Base-by-base conservation (phyloP, 441 rosid genomes). In the Syzygium syzygioides region DNA sequence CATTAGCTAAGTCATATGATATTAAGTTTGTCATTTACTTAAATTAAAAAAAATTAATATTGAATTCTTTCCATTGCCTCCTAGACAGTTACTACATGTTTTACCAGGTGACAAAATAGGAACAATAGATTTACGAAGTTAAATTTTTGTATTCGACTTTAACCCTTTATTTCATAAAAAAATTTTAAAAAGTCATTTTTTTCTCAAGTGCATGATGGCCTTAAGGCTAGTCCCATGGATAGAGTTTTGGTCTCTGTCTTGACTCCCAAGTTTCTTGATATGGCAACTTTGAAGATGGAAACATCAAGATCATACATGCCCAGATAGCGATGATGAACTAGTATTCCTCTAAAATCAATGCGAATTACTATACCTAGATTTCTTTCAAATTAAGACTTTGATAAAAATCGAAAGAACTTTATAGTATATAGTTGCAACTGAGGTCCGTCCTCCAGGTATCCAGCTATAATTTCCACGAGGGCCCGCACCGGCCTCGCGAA, bases 271-370 rank as follows among this genome's bases (percentile, higher is more conserved):
- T 76, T 23, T 76, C n/a, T 41, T 37, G 83, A 1, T 14, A 41
- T 12, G 83, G 83, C 83, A 76, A 76, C 83, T 76, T 76, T 14
- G 50, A 76, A 23, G 83, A 76, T 23, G 83, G 83, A 76, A 76
- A 76, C 83, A 41, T 41, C 52, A 45, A 37, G 83, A 41, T 41
- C n/a, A 6, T 2, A 23, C 83, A 45, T 41, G 41, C 52, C 83
- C 52, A 41, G 83, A 76, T 37, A 76, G 18, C 83, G n/a, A 6
- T 12, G 52, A 23, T 12, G 83, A 76, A 52, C 52, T 76, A 76
- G 83, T 76, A 3, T 41, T 37, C 83, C 6, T 12, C 12, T 13
- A 23, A 76, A 25, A 41, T 76, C 52, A 76, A 76, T 37, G 52
- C 17, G 52, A 41, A 25, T 76, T 76, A 76, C 83, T 76, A 76